Conservation (phyloP, 1,139 yeast genomes). For the Cylindricascospora bacillispora region DNA sequence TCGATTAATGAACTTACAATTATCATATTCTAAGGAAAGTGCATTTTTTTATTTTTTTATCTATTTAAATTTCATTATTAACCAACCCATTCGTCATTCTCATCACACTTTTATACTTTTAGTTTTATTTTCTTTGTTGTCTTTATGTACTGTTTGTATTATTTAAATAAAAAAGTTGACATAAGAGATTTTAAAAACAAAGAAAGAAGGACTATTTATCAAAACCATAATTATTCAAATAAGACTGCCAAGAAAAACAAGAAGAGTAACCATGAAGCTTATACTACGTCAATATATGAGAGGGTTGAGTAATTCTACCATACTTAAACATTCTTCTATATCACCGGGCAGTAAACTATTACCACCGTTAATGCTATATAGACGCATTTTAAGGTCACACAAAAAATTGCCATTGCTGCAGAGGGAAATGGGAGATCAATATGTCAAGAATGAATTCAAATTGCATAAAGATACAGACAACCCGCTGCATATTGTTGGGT, state of each 20-base stretch:
- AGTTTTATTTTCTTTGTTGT: no score
- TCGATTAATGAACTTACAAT: neutral
- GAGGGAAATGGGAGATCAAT: conserved; percentile 73
- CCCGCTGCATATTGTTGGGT: conserved; percentile 88
- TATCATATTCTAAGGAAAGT: neutral
- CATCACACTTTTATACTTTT: no score
- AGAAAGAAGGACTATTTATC: neutral
- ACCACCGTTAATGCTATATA: conserved; percentile 71
- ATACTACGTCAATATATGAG: no score
- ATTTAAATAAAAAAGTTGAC: no score
- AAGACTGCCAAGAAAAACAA: no score
- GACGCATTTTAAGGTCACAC: conserved; percentile 73
- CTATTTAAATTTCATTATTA: neutral
- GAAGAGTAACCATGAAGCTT: no score
- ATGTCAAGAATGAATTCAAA: conserved; percentile 79
- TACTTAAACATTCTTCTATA: no score
- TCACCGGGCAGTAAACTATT: no score
- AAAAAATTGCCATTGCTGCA: conserved; percentile 51
- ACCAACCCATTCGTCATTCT: no score
- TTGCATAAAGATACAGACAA: conserved; percentile 77
- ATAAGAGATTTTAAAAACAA: neutral
- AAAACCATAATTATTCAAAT: neutral
- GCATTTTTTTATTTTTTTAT: neutral
- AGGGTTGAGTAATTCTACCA: no score
- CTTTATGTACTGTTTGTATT: no score